phyloP scores from a whole-genome alignment of 2,329 filamentous ascomycete genomes.

The Apiospora aurea region DNA sequence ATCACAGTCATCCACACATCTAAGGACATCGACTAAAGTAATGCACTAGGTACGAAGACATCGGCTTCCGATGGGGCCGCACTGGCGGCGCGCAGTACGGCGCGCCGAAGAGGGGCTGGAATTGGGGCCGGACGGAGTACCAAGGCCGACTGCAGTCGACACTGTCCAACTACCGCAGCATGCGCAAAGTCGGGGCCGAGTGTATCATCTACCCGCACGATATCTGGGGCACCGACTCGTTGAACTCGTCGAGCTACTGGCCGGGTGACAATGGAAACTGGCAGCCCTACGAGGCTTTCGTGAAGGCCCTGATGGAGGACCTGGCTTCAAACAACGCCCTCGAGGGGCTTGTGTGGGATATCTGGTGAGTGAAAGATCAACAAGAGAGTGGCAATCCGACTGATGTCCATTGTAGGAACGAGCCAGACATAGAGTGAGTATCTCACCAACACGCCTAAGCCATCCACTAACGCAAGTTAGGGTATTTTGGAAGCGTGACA shows the following conservation, averaged over 20 bases:
- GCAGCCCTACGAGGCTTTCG: conserved; percentile 43
- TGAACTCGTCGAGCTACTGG: conserved; percentile 39
- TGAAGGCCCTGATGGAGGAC: conserved; percentile 39
- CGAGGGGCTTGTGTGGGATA: conserved; percentile 31
- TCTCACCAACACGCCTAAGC: too few species aligned
- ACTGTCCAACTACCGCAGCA: conserved; percentile 24
- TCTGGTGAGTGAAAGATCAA: conserved; percentile 24
- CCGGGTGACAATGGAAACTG: conserved; percentile 50
- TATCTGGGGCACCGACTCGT: conserved; percentile 37
- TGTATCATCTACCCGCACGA: conserved; percentile 27
- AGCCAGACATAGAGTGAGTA: conserved; percentile 8
- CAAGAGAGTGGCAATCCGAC: neutral
- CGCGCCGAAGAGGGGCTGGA: conserved; percentile 32
- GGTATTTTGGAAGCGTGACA: conserved; percentile 25
- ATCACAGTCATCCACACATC: too few species aligned
- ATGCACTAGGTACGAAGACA: conserved; percentile 29
- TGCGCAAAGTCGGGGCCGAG: conserved; percentile 23
- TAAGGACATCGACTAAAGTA: neutral
- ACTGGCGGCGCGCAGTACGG: conserved; percentile 34
- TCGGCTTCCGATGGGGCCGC: conserved; percentile 34
- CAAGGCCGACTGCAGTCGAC: conserved; percentile 26
- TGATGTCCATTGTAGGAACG: neutral
- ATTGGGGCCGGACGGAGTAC: conserved; percentile 30
- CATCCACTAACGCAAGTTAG: neutral
- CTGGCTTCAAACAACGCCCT: conserved; percentile 39